Percentiles rank a stretch among this genome's conserved stretches.
Evolutionary conservation across 106 monocot genomes (phyloP).

Genomic region (Allium sativum): DNA sequence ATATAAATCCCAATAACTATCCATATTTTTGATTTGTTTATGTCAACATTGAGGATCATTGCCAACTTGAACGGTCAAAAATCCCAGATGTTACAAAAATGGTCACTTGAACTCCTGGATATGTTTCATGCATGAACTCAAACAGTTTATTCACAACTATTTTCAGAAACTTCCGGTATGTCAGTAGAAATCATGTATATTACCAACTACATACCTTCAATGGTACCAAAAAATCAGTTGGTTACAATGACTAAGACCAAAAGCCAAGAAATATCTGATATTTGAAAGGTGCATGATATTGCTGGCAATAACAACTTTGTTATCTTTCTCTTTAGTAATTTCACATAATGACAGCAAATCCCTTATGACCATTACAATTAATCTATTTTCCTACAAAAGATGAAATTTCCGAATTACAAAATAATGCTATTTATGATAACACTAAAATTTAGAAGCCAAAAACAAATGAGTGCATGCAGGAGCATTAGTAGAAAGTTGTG

Average conservation of each 20-base stretch:
- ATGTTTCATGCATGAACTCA: conserved; percentile 99
- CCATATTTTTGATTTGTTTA: too few relatives aligned
- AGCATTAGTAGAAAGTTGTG: too few relatives aligned
- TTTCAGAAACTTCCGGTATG: conserved; percentile 99
- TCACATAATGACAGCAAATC: conserved; percentile 95
- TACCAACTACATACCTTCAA: conserved; percentile 97
- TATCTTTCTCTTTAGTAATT: conserved; percentile 98
- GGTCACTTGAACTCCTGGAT: conserved; percentile 99
- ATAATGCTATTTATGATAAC: too few relatives aligned
- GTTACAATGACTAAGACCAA: neutral
- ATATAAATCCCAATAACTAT: too few relatives aligned
- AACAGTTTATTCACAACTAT: conserved; percentile 99
- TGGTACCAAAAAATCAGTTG: neutral
- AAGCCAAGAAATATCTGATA: neutral
- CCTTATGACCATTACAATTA: conserved; percentile 97
- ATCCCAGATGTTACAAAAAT: too few relatives aligned
- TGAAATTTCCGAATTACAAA: neutral
- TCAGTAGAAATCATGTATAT: conserved; percentile 90
- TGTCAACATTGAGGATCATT: too few relatives aligned
- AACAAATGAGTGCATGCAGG: too few relatives aligned
- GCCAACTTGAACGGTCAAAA: too few relatives aligned
- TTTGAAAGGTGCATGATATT: conserved; percentile 70
- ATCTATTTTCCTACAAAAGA: conserved; percentile 81
- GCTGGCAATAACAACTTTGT: conserved; percentile 99
- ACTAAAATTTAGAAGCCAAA: too few relatives aligned